Evolutionary conservation across 1,139 yeast species (phyloP).

Genomic region (Nakaseomyces delphensis): DNA sequence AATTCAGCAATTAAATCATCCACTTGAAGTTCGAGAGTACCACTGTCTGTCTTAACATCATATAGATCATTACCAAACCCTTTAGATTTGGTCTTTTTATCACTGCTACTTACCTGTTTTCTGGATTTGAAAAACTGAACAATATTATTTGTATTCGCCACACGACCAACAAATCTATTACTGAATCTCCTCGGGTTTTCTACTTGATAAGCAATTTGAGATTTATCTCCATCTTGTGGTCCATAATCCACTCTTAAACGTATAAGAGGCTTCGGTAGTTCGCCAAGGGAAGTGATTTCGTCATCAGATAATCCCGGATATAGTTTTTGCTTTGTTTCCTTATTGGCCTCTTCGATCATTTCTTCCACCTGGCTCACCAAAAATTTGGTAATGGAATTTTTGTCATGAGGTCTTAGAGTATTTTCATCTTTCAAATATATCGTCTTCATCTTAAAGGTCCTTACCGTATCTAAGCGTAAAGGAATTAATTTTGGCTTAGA

Average conservation of each 20-base stretch:
- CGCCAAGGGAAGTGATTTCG: conserved; percentile 18
- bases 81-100: conserved; percentile 23
- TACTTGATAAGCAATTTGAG: conserved; percentile 58
- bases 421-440: conserved; percentile 46
- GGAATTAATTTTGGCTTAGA: conserved; percentile 52
- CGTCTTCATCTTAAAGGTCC: conserved; percentile 76
- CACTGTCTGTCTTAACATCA: conserved; percentile 11
- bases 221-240: conserved; percentile 35
- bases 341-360: conserved; percentile 52
- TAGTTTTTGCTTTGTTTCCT: conserved; percentile 38
- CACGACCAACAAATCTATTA: conserved; percentile 79
- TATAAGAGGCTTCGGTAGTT: conserved; percentile 64
- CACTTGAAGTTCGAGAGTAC: conserved; percentile 40
- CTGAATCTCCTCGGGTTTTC: conserved; percentile 88
- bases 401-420: conserved; percentile 56
- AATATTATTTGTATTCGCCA: conserved; percentile 84
- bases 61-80: conserved; percentile 22
- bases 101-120: conserved; percentile 17
- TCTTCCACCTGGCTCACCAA: conserved; percentile 56
- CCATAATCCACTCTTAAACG: conserved; percentile 80
- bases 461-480: conserved; percentile 57
- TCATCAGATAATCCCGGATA: conserved; percentile 24
- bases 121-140: conserved; percentile 55
- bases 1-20: conserved; percentile 54
- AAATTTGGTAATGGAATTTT: conserved; percentile 52